Base-by-base conservation (phyloP, 495 filamentous ascomycete genomes). In the Neurospora pannonica region DNA sequence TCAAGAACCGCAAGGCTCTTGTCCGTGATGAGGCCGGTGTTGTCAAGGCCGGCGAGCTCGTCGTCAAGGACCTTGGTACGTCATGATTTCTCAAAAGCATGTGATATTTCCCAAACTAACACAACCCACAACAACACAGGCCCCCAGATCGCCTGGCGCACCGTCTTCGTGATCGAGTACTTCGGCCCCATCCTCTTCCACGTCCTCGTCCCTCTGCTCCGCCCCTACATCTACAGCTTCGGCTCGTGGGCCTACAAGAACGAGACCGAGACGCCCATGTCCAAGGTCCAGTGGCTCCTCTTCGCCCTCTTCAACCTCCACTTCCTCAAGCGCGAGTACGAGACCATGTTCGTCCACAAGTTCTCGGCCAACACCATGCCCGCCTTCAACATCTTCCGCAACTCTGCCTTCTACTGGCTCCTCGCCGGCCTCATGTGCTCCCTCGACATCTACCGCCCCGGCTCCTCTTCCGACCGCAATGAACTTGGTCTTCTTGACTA, bases 361-460 rank as follows among this genome's bases (percentile, higher is more conserved):
- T 99, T 99, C 89, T 95, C 93, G 79, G 88, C 90, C 70, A 93
- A 93, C 76, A 98, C 94, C 54, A 98, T 97, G 95, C 94, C 95
- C 40, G 89, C 88, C 72, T 83, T 82, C 79, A 96, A 95, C 84
- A 92, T 96, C 80, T 90, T 95, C 89, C 95, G 95, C 81, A 97
- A 98, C 86, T 92, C 89, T 72, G 89, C 87, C 46, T 95, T 97
- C 84, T 97, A 97, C 89, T 98, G 95, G 94, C 76, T 92, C 15
- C 82, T 97, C 71, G 89, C 92, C 24, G 96, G 96, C 38, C 78
- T 95, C 54, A 90, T 95, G 81, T 90, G 97, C 77, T 92, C 93
- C 13, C 92, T 92, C 82, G 94, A 91, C 87, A 89, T 94, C 70
- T 99, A 98, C 87, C 84, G 86, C 10, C 94, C 95, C 34, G 87